phyloP scores from a whole-genome alignment of 78 protist species.

The Speleostelium caveatum region DNA sequence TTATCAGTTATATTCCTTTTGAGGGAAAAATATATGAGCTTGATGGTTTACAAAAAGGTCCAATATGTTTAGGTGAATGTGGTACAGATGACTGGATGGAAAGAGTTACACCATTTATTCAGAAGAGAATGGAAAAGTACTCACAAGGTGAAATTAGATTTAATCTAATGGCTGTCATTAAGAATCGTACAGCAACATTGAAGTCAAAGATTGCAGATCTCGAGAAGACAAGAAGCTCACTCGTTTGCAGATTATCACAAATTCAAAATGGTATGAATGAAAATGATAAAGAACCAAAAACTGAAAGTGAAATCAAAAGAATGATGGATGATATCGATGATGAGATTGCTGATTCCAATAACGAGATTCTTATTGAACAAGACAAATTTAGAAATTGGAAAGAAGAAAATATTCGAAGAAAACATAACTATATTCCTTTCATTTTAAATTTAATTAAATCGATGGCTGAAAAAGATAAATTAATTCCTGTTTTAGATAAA shows the following conservation, averaged over 20 bases:
- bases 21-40: constrained; percentile 95
- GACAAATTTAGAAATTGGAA: constrained; percentile 69
- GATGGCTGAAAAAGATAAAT: constrained; percentile 85
- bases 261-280: not conserved
- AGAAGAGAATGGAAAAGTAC: constrained; percentile 84
- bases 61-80: constrained; percentile 85
- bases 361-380: constrained; percentile 58
- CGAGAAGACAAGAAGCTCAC: not conserved
- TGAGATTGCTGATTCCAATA: constrained; percentile 3
- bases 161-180: constrained; percentile 92
- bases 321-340: not conserved
- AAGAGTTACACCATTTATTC: constrained; percentile 70
- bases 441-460: constrained; percentile 83
- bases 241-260: not conserved
- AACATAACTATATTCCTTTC: constrained; percentile 96
- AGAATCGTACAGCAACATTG: constrained; percentile 17
- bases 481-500: constrained; percentile 41
- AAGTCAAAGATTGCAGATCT: not conserved
- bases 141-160: constrained; percentile 89
- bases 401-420: constrained; percentile 92
- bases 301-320: too few relatives aligned
- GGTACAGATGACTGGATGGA: constrained; percentile 44
- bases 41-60: constrained; percentile 97
- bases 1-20: constrained; percentile 92
- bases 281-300: not conserved